Evolutionary conservation across 129 eudicot species (phyloP).

Genomic region (Sambucus nigra): DNA sequence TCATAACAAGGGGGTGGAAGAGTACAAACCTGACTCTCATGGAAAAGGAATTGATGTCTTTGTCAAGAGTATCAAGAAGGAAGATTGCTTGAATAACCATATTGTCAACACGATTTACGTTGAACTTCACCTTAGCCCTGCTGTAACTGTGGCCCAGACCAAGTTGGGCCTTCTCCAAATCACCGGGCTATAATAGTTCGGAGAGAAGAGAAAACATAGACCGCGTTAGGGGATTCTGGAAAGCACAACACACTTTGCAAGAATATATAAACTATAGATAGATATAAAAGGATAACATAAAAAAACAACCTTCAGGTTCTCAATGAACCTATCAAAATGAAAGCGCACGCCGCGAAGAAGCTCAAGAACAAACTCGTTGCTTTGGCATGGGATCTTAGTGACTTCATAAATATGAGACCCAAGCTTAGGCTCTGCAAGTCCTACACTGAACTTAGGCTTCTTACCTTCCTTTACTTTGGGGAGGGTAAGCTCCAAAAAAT

Average conservation of each 20-base stretch:
- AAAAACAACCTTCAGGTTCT: conserved; percentile 57
- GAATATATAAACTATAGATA: background rate
- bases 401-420: conserved; percentile 71
- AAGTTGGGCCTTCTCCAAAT: conserved; percentile 95
- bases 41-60: conserved; percentile 81
- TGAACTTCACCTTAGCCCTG: conserved; percentile 94
- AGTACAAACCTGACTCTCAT: conserved; percentile 89
- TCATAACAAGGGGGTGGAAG: background rate
- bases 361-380: conserved; percentile 82
- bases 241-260: conserved; percentile 1
- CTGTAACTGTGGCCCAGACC: conserved; percentile 93
- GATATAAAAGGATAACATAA: background rate
- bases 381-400: conserved; percentile 81
- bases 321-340: conserved; percentile 72
- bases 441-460: conserved; percentile 65
- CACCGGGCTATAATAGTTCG: conserved; percentile 57
- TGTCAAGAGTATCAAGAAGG: conserved; percentile 92
- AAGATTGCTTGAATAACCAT: conserved; percentile 97
- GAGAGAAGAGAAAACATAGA: background rate
- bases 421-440: conserved; percentile 74
- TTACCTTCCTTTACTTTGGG: conserved; percentile 75
- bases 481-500: conserved; percentile 66
- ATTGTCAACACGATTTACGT: conserved; percentile 92
- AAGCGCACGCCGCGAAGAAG: conserved; percentile 81
- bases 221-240: background rate